phyloP scores from a whole-genome alignment of 192 early-diverging fungal species.

The Kickxella alabastrina region DNA sequence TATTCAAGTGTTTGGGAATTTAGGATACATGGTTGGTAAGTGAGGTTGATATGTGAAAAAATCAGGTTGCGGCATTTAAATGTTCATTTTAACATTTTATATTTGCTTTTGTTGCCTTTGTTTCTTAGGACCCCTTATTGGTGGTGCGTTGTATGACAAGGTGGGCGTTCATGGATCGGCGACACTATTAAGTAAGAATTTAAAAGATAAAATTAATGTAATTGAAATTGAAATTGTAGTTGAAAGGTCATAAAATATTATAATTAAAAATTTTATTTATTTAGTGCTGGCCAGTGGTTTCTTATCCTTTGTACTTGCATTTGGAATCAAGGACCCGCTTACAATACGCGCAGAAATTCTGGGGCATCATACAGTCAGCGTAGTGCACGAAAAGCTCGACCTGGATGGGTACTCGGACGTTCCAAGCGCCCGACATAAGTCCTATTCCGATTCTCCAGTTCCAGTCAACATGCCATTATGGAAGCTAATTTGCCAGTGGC shows the following conservation, averaged over 20 bases:
- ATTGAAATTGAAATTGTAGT: neutral
- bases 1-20: constrained; percentile 22
- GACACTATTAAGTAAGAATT: constrained; percentile 26
- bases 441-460: too few relatives aligned
- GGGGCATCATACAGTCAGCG: neutral
- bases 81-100: neutral
- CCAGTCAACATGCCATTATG: constrained; percentile 27
- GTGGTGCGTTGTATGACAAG: constrained; percentile 31
- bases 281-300: constrained; percentile 22
- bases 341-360: constrained; percentile 14
- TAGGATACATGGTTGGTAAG: constrained; percentile 36
- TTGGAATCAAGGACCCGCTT: constrained; percentile 37
- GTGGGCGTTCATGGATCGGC: constrained; percentile 37
- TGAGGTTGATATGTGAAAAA: neutral
- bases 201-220: neutral
- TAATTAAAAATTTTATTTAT: neutral
- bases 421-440: too few relatives aligned
- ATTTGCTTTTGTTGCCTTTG: neutral
- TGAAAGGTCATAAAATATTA: neutral
- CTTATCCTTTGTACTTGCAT: constrained; percentile 13
- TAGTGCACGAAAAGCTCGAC: too few relatives aligned
- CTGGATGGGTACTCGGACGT: too few relatives aligned
- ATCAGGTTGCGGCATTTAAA: neutral
- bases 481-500: constrained; percentile 42
- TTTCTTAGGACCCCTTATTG: constrained; percentile 31